phyloP scores from a whole-genome alignment of 306 rosid genomes.

The Glycine soja region DNA sequence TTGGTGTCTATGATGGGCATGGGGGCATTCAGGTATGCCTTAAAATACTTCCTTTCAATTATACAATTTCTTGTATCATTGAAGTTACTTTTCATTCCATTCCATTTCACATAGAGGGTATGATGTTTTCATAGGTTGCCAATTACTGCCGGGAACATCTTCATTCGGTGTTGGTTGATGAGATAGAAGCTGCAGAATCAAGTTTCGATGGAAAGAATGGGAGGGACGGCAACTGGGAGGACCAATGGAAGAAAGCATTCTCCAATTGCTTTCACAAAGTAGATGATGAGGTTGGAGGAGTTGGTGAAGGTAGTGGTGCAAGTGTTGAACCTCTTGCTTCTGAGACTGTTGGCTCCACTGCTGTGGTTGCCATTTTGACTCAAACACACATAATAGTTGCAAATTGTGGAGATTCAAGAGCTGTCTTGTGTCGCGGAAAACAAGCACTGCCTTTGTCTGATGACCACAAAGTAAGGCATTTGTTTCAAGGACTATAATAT shows the following conservation, averaged over 20 bases:
- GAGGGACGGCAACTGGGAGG: constrained; percentile 51
- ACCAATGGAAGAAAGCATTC: constrained; percentile 69
- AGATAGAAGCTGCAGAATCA: constrained; percentile 56
- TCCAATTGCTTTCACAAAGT: constrained; percentile 69
- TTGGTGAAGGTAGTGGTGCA: constrained; percentile 23
- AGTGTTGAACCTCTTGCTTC: constrained; percentile 57
- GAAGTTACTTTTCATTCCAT: constrained; percentile 38
- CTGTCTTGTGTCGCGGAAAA: constrained; percentile 76
- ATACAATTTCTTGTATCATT: constrained; percentile 30
- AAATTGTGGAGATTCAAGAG: constrained; percentile 87
- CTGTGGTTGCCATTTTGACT: constrained; percentile 72
- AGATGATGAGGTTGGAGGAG: constrained; percentile 68
- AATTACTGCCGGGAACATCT: constrained; percentile 71
- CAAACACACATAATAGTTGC: constrained; percentile 69
- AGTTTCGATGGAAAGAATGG: constrained; percentile 42
- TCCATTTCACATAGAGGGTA: constrained; percentile 5
- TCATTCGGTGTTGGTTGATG: constrained; percentile 73
- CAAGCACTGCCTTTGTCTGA: constrained; percentile 67
- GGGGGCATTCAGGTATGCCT: constrained; percentile 75
- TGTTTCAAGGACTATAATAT: background rate
- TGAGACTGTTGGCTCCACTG: constrained; percentile 84
- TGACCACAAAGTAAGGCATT: constrained; percentile 76
- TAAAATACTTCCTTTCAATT: background rate
- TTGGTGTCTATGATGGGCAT: constrained; percentile 86
- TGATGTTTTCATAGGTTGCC: constrained; percentile 67